Conservation (phyloP, 75 land plant genomes). For the Pinus taeda region DNA sequence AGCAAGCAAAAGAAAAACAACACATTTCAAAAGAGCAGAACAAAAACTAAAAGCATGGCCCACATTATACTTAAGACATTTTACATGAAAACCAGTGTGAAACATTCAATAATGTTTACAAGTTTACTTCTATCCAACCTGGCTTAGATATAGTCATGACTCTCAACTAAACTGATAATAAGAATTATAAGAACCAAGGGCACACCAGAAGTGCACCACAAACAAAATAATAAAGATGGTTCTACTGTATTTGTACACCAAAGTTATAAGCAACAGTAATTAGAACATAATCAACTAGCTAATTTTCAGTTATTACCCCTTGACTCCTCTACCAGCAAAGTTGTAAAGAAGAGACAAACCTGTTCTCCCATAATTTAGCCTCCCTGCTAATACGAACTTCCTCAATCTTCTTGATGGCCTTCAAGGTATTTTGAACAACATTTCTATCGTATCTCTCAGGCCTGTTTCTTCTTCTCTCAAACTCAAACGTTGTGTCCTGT, state of each 20-base stretch:
- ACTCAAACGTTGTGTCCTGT: slow-evolving; percentile 94
- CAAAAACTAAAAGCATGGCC: too few species aligned
- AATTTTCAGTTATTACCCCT: not conserved
- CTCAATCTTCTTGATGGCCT: slow-evolving; percentile 88
- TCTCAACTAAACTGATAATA: not conserved
- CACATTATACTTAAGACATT: not conserved
- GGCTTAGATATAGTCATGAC: not conserved
- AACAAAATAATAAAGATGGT: not conserved
- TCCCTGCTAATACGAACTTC: slow-evolving; percentile 64
- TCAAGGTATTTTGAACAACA: slow-evolving; percentile 73
- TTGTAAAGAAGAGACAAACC: slow-evolving; percentile 34
- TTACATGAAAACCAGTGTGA: not conserved
- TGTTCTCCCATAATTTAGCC: slow-evolving; percentile 51
- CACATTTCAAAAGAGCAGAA: not conserved
- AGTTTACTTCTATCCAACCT: not conserved
- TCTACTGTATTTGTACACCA: not conserved
- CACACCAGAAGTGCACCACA: not conserved
- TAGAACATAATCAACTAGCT: not conserved
- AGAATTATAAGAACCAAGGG: not conserved
- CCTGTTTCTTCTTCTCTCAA: slow-evolving; percentile 95
- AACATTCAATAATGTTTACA: not conserved
- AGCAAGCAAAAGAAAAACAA: not conserved
- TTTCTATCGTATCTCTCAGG: slow-evolving; percentile 95
- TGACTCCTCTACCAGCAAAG: not conserved
- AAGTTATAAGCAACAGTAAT: not conserved